Evolutionary conservation across 2,329 filamentous ascomycete genomes (phyloP).

Genomic region (Colletotrichum sp.): DNA sequence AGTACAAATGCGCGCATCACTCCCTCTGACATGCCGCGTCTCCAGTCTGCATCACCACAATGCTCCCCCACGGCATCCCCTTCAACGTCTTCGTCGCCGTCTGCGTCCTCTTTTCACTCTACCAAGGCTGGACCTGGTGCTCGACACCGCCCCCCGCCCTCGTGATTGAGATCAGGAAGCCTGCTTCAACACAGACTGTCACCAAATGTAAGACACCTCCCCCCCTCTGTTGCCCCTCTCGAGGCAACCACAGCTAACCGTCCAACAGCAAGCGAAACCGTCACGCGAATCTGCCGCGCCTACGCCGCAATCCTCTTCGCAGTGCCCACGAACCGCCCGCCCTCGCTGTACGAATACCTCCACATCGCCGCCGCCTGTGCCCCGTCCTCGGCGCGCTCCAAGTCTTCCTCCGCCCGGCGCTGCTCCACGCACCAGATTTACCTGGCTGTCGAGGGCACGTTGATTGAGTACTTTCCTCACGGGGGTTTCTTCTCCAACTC

Average conservation of each 20-base stretch:
- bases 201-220: background rate
- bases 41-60: background rate
- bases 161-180: background rate
- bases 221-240: too few relatives aligned
- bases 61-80: background rate
- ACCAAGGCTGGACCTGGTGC: background rate
- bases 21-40: background rate
- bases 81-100: background rate
- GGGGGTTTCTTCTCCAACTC: background rate
- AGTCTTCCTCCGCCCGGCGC: background rate
- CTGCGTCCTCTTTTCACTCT: background rate
- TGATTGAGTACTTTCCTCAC: background rate
- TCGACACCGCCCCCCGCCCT: background rate
- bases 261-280: background rate
- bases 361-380: background rate
- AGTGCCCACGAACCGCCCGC: background rate
- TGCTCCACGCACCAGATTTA: background rate
- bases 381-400: background rate
- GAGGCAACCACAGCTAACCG: background rate
- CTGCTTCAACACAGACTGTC: background rate
- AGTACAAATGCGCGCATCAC: background rate
- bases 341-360: background rate
- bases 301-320: background rate
- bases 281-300: background rate
- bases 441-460: background rate